Evolutionary conservation across 2,329 filamentous ascomycete species (phyloP), one percentile per base, ranked within the genome.

Genomic region (Scedosporium apiospermum): DNA sequence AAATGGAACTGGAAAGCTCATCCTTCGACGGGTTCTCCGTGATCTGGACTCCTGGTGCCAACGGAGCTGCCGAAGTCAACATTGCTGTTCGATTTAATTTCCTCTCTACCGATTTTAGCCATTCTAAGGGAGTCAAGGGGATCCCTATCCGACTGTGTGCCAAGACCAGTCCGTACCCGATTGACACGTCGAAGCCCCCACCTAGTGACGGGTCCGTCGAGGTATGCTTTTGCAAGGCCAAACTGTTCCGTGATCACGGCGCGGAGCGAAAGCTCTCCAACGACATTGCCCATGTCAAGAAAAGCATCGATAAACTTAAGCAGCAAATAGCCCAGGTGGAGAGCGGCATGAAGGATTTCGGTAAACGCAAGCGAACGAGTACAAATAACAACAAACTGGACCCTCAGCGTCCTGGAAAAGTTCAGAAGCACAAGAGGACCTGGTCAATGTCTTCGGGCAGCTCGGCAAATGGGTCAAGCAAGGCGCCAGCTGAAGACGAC

Each of bases 81-180:
- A 86, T 99, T 63, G 89, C 92, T 7, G 91, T 98, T 12, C 90
- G 95, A 57, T 99, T 98, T 81, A 99, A 99, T 76, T 99, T 99
- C 71, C 80, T 99, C 0, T 99, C 95, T 0, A 99, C 95, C 7
- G 95, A 99, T 72, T 99, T 98, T 72, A 98, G 93, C 73, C 95
- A 98, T 71, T 98, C 95, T 9, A 99, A 99, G 72, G 95, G 95
- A 57, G 95, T 99, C 58, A 99, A 98, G 75, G 95, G 95, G 42
- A 97, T 98, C 66, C 93, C 95, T 0, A 93, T 99, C 4, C 82
- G 95, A 62, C 82, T 98, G 0, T 98, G 93, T 73, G 87, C 93
- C 14, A 98, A 98, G 75, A 98, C 95, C 0, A 88, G 89, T 66
- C 87, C 10, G 64, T 93, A 1, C 76, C 60, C 82, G 0, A 75